Conservation (phyloP, 176 grass and related monocot species). For the Olyra latifolia region DNA sequence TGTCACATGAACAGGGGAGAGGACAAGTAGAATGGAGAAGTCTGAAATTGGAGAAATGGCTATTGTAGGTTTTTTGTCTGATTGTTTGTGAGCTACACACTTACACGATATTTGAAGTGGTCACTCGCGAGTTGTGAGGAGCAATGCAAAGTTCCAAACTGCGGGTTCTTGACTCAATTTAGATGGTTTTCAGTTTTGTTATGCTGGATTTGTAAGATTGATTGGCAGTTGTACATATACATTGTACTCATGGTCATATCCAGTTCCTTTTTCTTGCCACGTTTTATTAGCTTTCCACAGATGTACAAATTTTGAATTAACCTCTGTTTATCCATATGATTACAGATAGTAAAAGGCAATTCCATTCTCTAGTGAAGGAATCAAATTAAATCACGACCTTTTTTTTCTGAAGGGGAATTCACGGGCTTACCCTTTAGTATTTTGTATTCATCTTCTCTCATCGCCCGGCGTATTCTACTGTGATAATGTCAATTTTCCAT, state of each 20-base stretch:
- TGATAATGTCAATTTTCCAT: background rate
- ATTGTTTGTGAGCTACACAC: background rate
- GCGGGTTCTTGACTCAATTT: background rate
- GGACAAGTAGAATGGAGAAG: background rate
- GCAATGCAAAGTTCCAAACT: constrained; percentile 14
- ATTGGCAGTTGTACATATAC: background rate
- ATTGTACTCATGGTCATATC: background rate
- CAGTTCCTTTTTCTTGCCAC: background rate
- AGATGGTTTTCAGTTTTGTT: background rate
- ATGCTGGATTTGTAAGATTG: background rate
- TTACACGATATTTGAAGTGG: background rate
- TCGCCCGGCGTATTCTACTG: background rate
- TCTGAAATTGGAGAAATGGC: background rate
- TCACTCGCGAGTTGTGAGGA: background rate
- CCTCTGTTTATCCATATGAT: background rate
- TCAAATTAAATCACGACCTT: background rate
- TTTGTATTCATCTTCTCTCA: background rate
- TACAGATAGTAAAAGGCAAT: background rate
- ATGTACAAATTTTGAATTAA: background rate
- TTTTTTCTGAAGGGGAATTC: background rate
- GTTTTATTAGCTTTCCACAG: background rate
- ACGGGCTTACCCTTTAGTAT: background rate
- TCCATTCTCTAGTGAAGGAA: background rate
- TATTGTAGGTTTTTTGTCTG: background rate
- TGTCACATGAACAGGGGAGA: background rate